Evolutionary conservation across 192 early-diverging fungal species (phyloP), one percentile per base, ranked within the genome.

Genomic region (Backusella luteola): DNA sequence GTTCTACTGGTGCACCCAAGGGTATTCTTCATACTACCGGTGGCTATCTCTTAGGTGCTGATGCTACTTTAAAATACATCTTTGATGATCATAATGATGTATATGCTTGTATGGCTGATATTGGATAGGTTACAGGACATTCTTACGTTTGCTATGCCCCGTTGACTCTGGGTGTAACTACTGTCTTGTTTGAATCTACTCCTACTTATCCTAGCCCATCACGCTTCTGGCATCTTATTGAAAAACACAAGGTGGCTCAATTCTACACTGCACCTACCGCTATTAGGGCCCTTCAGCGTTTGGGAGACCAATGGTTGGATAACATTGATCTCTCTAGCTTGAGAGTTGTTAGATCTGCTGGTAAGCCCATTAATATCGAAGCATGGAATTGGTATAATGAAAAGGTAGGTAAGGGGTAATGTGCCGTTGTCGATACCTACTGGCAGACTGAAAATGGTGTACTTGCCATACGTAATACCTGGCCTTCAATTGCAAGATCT

Each of bases 191-290:
- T 80, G 97, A 98, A 87, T 91, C 89, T 12, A 93, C 95, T 21
- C 97, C 97, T 41, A 95, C 96, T 53, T 97, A 96, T 84, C 96
- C 97, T 46, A 91, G 90, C 66, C 89, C 93, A 36, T 85, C 87
- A 67, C 89, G 93, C 67, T 94, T 90, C 87, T 93, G 94, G 92
- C 84, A 92, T 80, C 85, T 93, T 36, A 90, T 97, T 35, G 91
- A 94, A 79, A 91, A 94, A 73, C 94, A 95, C 90, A 93, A 93
- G 85, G 86, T 98, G 78, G 97, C 96, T 35, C 95, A 96, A 82
- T 96, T 98, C 83, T 98, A 98, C 89, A 98, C 97, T 32, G 97
- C 97, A 2, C 97, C 97, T 52, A 98, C 97, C 29, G 97, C 96
- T 73, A 97, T 98, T 79, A 93, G 96, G 66, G 93, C 96, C 17